Conservation (phyloP, 306 rosid species). For the Albizia julibrissin region DNA sequence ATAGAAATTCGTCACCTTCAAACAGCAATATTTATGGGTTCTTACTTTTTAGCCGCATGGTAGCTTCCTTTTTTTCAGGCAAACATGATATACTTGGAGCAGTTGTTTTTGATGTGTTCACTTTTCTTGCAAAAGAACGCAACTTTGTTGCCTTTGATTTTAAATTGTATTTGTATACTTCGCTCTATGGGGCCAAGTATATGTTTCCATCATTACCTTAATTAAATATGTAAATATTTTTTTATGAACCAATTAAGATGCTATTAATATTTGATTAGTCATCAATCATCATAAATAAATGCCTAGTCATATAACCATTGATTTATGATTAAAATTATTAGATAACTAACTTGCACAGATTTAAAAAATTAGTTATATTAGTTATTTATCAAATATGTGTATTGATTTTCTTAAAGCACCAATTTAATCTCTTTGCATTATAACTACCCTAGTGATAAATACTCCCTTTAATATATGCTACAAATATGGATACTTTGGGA, state of each 20-base stretch:
- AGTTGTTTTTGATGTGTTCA: neutral
- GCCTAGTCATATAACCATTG: neutral
- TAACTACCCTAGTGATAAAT: too few species aligned
- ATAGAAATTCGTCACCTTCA: conserved; percentile 1
- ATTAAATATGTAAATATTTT: neutral
- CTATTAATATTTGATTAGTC: neutral
- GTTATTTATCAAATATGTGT: neutral
- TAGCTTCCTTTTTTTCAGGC: neutral
- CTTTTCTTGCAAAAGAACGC: neutral
- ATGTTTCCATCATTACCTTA: neutral
- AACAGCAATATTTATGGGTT: neutral
- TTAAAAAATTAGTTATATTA: too few species aligned
- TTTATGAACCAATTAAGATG: neutral
- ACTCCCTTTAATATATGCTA: too few species aligned
- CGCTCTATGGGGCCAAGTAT: neutral
- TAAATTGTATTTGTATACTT: neutral
- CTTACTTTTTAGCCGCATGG: neutral
- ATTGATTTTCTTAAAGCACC: too few species aligned
- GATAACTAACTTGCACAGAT: too few species aligned
- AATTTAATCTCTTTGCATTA: too few species aligned
- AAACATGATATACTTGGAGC: neutral
- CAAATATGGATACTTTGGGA: too few species aligned
- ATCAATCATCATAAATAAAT: neutral
- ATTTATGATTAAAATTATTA: neutral
- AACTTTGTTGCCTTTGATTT: neutral